Percentiles rank a stretch among this genome's conserved stretches.
Evolutionary conservation across 805 yeast genomes (phyloP).

Genomic region (Candida sithepensis): DNA sequence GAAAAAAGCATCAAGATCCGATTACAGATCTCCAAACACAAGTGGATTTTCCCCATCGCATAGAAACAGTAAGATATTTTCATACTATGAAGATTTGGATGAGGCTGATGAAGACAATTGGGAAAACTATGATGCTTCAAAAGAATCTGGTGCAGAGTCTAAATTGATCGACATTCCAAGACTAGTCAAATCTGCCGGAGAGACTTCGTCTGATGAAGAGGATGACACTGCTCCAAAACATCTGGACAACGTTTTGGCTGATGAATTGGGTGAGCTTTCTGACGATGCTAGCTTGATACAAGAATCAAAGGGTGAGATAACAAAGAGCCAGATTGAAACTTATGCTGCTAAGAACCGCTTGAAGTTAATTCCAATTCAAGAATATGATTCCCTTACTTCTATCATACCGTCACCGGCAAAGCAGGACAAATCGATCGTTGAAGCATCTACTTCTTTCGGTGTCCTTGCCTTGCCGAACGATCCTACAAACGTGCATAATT

Average conservation of each 20-base stretch:
- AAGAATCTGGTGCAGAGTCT: conserved; percentile 1
- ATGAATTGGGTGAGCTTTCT: conserved; percentile 17
- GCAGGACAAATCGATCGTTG: conserved; percentile 18
- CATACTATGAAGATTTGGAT: conserved; percentile 25
- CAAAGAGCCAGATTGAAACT: conserved; percentile 23
- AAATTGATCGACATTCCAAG: conserved; percentile 22
- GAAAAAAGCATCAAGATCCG: conserved; percentile 6
- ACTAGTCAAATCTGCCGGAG: conserved; percentile 16
- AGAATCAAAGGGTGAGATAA: not conserved
- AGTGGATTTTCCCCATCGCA: conserved; percentile 14
- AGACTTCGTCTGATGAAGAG: conserved; percentile 17
- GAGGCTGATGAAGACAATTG: conserved; percentile 18
- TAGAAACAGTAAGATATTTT: conserved; percentile 11
- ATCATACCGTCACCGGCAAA: not conserved
- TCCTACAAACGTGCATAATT: conserved; percentile 6
- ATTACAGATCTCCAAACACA: conserved; percentile 8
- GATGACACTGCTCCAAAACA: conserved; percentile 4
- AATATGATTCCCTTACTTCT: not conserved
- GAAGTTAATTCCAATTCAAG: conserved; percentile 11
- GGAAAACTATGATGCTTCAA: conserved; percentile 22
- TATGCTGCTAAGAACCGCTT: conserved; percentile 28
- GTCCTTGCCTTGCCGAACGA: conserved; percentile 28
- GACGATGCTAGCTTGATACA: conserved; percentile 10
- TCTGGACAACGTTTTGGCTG: conserved; percentile 14
- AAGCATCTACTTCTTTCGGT: conserved; percentile 23